Conservation (phyloP, 2,329 filamentous ascomycete species). For the Ciborinia camelliae region DNA sequence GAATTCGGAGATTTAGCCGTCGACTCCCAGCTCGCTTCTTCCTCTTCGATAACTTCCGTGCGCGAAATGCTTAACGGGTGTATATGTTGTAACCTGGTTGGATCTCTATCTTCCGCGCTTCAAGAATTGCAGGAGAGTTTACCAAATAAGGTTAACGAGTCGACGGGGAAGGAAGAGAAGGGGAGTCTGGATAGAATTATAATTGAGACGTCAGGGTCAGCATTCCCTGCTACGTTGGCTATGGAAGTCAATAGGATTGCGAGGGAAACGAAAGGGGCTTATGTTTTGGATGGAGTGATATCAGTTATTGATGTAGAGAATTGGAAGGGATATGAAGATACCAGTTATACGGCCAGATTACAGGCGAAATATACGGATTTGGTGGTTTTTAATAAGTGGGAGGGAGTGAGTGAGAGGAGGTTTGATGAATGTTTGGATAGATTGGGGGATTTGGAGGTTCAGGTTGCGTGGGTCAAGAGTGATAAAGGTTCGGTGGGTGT, state of each 20-base stretch:
- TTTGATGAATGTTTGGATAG: constrained; percentile 65
- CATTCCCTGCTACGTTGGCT: constrained; percentile 62
- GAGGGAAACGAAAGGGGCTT: constrained; percentile 51
- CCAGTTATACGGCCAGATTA: constrained; percentile 66
- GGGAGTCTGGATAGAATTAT: constrained; percentile 73
- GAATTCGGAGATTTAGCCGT: constrained; percentile 95
- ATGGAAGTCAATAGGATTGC: constrained; percentile 67
- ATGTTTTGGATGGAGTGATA: constrained; percentile 66
- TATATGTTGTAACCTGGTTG: constrained; percentile 98
- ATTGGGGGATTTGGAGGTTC: constrained; percentile 62
- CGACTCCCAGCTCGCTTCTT: constrained; percentile 85
- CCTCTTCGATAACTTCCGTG: constrained; percentile 80
- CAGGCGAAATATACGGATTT: constrained; percentile 71
- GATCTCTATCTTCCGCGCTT: constrained; percentile 79
- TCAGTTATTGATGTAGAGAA: constrained; percentile 74
- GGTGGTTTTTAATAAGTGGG: constrained; percentile 73
- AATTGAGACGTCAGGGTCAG: constrained; percentile 78
- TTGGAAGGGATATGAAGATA: constrained; percentile 72
- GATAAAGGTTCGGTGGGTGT: constrained; percentile 74
- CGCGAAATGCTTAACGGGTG: constrained; percentile 94
- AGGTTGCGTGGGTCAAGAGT: constrained; percentile 77
- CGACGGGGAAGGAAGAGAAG: constrained; percentile 28
- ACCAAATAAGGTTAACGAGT: not conserved
- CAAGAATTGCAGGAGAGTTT: constrained; percentile 54
- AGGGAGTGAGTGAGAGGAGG: constrained; percentile 55